A percentile compares a stretch with the other conserved stretches of the same genome.
Evolutionary conservation across 176 grass and related monocot genomes (phyloP).

Genomic region (Alopecurus myosuroides): DNA sequence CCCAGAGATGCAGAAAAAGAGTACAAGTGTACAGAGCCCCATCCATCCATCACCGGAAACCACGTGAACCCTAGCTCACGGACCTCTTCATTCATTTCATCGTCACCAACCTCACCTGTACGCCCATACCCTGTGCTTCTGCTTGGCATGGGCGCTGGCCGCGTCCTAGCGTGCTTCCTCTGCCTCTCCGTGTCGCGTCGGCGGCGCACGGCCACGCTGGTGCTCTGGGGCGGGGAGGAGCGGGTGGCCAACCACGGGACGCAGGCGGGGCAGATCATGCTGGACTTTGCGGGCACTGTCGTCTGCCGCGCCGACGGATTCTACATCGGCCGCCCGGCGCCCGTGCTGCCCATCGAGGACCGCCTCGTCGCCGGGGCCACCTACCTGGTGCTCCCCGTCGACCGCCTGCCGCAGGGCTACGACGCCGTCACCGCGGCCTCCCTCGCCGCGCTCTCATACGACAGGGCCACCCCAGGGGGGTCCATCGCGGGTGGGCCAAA

Average conservation of each 20-base stretch:
- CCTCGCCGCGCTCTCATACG: slow-evolving; percentile 47
- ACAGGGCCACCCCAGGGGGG: background rate
- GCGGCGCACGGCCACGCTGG: slow-evolving; percentile 31
- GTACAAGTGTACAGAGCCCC: background rate
- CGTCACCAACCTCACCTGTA: background rate
- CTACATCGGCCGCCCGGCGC: slow-evolving; percentile 56
- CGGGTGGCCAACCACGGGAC: slow-evolving; percentile 7
- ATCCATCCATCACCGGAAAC: background rate
- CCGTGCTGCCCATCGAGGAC: slow-evolving; percentile 66
- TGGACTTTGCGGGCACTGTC: slow-evolving; percentile 44
- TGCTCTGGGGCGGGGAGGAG: slow-evolving; percentile 65
- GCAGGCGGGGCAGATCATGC: slow-evolving; percentile 63
- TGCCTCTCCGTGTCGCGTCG: background rate
- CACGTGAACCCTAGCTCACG: slow-evolving; percentile 23
- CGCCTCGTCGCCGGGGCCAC: slow-evolving; percentile 39
- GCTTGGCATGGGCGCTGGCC: slow-evolving; percentile 8
- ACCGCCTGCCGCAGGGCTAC: slow-evolving; percentile 49
- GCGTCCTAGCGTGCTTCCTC: background rate
- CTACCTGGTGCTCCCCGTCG: slow-evolving; percentile 80
- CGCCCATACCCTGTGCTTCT: background rate
- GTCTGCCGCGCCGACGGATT: slow-evolving; percentile 72
- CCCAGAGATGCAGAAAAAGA: background rate
- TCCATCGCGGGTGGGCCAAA: slow-evolving; percentile 23
- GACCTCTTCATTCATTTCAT: background rate
- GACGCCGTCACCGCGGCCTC: slow-evolving; percentile 41